Percentiles rank a stretch among this genome's conserved stretches.
phyloP scores from a whole-genome alignment of 2,329 filamentous ascomycete species.

The Paraphaeosphaeria minitans region DNA sequence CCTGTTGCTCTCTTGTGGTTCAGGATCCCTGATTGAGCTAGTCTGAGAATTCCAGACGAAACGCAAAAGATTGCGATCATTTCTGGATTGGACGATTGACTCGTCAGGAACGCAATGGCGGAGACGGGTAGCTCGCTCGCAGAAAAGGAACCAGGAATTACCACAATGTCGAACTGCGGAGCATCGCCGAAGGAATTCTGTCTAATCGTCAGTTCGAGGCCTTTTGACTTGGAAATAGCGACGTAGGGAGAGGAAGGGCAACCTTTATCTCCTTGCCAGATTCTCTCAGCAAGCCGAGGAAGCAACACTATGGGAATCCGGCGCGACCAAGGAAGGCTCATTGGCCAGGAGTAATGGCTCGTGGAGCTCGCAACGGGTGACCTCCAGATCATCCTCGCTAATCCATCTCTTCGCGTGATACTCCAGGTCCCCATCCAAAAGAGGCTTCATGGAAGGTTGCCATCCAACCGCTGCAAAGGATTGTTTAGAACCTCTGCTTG shows the following conservation, averaged over 20 bases:
- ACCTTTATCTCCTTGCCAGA: conserved; percentile 47
- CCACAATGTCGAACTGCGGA: conserved; percentile 43
- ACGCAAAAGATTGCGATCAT: conserved; percentile 39
- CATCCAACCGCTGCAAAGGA: not conserved
- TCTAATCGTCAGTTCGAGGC: conserved; percentile 21
- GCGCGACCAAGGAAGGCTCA: conserved; percentile 38
- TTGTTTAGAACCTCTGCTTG: not conserved
- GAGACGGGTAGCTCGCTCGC: conserved; percentile 25
- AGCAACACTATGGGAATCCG: conserved; percentile 40
- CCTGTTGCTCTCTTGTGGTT: conserved; percentile 35
- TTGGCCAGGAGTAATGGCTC: conserved; percentile 40
- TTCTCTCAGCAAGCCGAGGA: conserved; percentile 36
- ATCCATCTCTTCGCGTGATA: not conserved
- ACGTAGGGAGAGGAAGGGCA: conserved; percentile 25
- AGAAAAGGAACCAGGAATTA: conserved; percentile 41
- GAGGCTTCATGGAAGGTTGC: not conserved
- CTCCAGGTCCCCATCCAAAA: not conserved
- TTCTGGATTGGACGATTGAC: conserved; percentile 31
- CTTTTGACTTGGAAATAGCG: not conserved
- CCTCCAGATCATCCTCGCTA: not conserved
- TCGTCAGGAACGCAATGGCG: conserved; percentile 32
- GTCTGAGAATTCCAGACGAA: conserved; percentile 37
- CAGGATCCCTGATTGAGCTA: conserved; percentile 36
- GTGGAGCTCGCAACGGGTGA: conserved; percentile 10
- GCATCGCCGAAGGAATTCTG: conserved; percentile 44